Evolutionary conservation across 169 alveolate species (phyloP).

Genomic region (Cryptosporidium sp.): DNA sequence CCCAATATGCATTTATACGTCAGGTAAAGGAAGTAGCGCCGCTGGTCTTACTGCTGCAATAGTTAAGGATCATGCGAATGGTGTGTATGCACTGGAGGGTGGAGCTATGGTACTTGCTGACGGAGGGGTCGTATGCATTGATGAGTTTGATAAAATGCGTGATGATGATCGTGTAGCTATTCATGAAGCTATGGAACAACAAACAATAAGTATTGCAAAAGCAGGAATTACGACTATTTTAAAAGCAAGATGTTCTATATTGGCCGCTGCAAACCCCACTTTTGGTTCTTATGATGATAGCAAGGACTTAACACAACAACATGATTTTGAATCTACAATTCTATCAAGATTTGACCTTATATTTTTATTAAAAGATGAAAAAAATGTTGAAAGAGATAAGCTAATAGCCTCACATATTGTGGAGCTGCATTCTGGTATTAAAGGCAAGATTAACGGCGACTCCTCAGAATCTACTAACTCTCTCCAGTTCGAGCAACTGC

Average conservation of each 20-base stretch:
- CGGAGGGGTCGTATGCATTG: constrained; percentile 99
- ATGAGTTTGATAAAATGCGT: constrained; percentile 99
- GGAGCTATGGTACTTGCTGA: constrained; percentile 99
- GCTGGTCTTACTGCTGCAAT: constrained; percentile 99
- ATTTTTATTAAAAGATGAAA: constrained; percentile 96
- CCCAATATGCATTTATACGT: constrained; percentile 98
- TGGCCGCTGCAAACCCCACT: constrained; percentile 99
- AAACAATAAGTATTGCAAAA: constrained; percentile 98
- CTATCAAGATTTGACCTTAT: constrained; percentile 97
- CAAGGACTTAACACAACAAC: constrained; percentile 96
- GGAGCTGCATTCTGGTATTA: constrained; percentile 84
- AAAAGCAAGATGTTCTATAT: constrained; percentile 96
- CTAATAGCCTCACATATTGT: constrained; percentile 92
- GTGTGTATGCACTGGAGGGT: constrained; percentile 98
- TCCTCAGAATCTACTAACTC: constrained; percentile 62
- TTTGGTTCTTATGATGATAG: constrained; percentile 97
- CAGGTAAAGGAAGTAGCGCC: constrained; percentile 99
- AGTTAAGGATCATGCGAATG: constrained; percentile 90
- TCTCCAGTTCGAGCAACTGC: constrained; percentile 84
- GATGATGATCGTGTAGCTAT: constrained; percentile 99
- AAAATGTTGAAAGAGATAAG: constrained; percentile 93
- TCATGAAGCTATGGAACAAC: constrained; percentile 99
- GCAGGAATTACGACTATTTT: constrained; percentile 99
- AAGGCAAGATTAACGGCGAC: constrained; percentile 35
- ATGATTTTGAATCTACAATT: constrained; percentile 98